phyloP scores from a whole-genome alignment of 495 filamentous ascomycete genomes.

The Penicillium herquei region DNA sequence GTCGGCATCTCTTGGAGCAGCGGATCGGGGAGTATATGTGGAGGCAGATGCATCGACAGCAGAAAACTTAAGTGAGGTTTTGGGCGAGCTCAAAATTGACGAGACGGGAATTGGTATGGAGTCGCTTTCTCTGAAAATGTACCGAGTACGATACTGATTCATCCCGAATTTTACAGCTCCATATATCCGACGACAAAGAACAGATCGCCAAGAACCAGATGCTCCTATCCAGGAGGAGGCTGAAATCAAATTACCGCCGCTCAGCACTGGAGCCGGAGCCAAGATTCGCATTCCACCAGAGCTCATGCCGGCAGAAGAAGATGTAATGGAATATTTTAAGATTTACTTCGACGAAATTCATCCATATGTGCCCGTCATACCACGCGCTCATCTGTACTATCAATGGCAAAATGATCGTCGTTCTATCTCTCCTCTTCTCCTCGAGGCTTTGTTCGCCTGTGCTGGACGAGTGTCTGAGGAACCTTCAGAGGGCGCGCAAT shows the following conservation, averaged over 20 bases:
- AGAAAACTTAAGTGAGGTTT: conserved; percentile 71
- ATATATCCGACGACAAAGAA: conserved; percentile 79
- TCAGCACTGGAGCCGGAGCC: conserved; percentile 62
- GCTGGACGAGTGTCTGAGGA: conserved; percentile 80
- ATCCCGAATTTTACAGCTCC: conserved; percentile 53
- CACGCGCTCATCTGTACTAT: conserved; percentile 78
- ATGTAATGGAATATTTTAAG: conserved; percentile 81
- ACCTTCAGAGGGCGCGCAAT: conserved; percentile 81
- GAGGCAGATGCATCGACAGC: conserved; percentile 66
- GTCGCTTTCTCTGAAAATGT: conserved; percentile 15
- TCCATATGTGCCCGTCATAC: conserved; percentile 93
- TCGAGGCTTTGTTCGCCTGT: conserved; percentile 97
- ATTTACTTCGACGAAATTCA: conserved; percentile 92
- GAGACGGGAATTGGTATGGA: conserved; percentile 81
- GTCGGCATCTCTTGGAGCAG: conserved; percentile 45
- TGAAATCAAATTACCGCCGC: conserved; percentile 69
- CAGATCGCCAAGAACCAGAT: conserved; percentile 59
- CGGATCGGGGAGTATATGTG: conserved; percentile 33
- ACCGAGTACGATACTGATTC: no score
- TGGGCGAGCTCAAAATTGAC: conserved; percentile 85
- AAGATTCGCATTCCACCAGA: conserved; percentile 89
- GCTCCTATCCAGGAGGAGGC: conserved; percentile 74
- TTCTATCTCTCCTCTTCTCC: conserved; percentile 84
- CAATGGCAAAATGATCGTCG: conserved; percentile 88
- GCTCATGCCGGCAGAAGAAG: conserved; percentile 87